A percentile compares a stretch with the other conserved stretches of the same genome.
phyloP scores from a whole-genome alignment of 1,139 yeast species.

The Eremothecium cymbalariae region DNA sequence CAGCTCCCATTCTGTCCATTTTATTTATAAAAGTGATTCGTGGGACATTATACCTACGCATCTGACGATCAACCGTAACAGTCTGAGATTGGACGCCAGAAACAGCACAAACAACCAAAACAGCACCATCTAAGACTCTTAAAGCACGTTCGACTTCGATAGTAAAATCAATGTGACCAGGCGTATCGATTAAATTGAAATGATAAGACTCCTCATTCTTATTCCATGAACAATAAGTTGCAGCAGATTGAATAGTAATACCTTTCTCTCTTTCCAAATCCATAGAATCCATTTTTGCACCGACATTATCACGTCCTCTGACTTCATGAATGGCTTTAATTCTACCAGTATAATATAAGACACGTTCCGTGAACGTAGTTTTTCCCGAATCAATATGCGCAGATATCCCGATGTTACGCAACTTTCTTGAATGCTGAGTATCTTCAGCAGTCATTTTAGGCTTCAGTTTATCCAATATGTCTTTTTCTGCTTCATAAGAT shows the following conservation, averaged over 20 bases:
- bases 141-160: slow-evolving; percentile 97
- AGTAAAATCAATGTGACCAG: slow-evolving; percentile 97
- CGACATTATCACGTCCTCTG: slow-evolving; percentile 94
- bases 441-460: slow-evolving; percentile 52
- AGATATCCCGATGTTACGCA: slow-evolving; percentile 94
- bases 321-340: slow-evolving; percentile 98
- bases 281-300: slow-evolving; percentile 98
- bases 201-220: slow-evolving; percentile 64
- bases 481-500: slow-evolving; percentile 66
- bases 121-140: slow-evolving; percentile 96
- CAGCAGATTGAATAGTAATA: slow-evolving; percentile 96
- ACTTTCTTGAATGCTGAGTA: slow-evolving; percentile 41
- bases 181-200: slow-evolving; percentile 93
- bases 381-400: slow-evolving; percentile 98
- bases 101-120: slow-evolving; percentile 94
- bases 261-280: slow-evolving; percentile 97
- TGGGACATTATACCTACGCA: slow-evolving; percentile 97
- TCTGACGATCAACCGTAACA: slow-evolving; percentile 96
- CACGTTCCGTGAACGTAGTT: slow-evolving; percentile 96
- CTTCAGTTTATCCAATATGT: slow-evolving; percentile 52
- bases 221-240: slow-evolving; percentile 96
- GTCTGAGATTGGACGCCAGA: slow-evolving; percentile 98
- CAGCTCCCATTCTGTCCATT: slow-evolving; percentile 99
- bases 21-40: slow-evolving; percentile 92
- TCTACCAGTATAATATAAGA: slow-evolving; percentile 90